Evolutionary conservation across 139 green algal genomes (phyloP).

Genomic region (Bryopsis sp.): DNA sequence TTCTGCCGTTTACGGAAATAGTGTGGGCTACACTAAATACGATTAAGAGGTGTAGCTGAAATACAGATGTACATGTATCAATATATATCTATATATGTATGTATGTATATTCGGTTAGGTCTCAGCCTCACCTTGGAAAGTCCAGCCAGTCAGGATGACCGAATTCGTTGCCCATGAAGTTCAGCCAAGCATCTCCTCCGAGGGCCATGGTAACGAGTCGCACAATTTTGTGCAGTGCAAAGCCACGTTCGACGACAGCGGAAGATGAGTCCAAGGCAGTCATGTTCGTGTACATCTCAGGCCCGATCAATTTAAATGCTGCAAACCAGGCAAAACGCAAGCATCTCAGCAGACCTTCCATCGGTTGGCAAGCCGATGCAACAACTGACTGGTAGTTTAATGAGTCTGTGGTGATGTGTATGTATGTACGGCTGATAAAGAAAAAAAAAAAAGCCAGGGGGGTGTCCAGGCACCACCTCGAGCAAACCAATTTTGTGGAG

Average conservation of each 20-base stretch:
- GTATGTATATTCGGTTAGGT: neutral
- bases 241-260: constrained; percentile 45
- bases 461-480: no score
- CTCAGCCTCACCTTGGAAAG: constrained; percentile 46
- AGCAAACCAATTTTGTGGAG: no score
- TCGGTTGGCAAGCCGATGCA: neutral
- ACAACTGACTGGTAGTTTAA: neutral
- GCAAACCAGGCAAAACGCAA: constrained; percentile 97
- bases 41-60: no score
- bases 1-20: no score
- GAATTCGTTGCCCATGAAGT: constrained; percentile 95
- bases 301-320: constrained; percentile 34
- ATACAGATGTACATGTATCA: no score
- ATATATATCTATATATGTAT: neutral
- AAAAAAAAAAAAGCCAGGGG: no score
- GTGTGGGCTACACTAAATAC: no score
- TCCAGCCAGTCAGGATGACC: constrained; percentile 97
- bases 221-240: constrained; percentile 86
- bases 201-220: constrained; percentile 83
- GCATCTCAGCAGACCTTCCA: constrained; percentile 65
- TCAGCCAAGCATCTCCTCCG: constrained; percentile 75
- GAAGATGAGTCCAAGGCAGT: constrained; percentile 34
- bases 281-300: constrained; percentile 81
- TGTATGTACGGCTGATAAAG: no score
- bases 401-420: no score